Evolutionary conservation across 2,329 filamentous ascomycete genomes (phyloP).

Genomic region (Aplosporella prunicola): DNA sequence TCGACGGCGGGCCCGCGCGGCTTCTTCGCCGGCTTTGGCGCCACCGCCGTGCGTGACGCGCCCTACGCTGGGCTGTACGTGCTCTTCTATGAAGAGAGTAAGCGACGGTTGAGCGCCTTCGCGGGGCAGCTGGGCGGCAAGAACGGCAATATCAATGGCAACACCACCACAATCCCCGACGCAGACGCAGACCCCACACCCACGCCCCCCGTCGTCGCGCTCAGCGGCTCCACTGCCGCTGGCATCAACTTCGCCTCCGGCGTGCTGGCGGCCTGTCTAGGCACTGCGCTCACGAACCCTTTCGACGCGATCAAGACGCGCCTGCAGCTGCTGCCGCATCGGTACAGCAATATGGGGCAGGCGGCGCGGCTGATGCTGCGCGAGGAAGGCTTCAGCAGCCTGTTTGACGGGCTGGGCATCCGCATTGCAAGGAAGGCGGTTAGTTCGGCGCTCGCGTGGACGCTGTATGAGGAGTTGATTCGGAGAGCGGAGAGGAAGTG

Average conservation of each 20-base stretch:
- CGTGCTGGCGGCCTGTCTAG: constrained; percentile 67
- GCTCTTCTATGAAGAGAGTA: constrained; percentile 81
- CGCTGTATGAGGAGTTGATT: constrained; percentile 88
- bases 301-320: constrained; percentile 96
- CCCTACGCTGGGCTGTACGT: constrained; percentile 95
- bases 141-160: constrained; percentile 9
- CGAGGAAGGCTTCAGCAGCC: constrained; percentile 68
- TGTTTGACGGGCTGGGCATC: constrained; percentile 79
- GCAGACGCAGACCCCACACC: constrained; percentile 17
- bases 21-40: constrained; percentile 90
- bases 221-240: constrained; percentile 38
- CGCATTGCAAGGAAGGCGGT: constrained; percentile 86
- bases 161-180: too few relatives aligned
- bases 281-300: constrained; percentile 85
- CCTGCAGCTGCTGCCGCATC: constrained; percentile 76
- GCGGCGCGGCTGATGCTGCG: constrained; percentile 67
- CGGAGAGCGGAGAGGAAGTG: constrained; percentile 52
- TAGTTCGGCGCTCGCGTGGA: constrained; percentile 94
- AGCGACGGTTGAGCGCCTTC: constrained; percentile 46
- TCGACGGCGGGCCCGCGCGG: constrained; percentile 64
- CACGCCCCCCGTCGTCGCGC: constrained; percentile 4
- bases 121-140: constrained; percentile 22
- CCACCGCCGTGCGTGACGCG: constrained; percentile 87
- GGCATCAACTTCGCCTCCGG: constrained; percentile 81
- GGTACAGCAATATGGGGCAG: constrained; percentile 74